Evolutionary conservation across 257 asterid species (phyloP), one percentile per base, ranked within the genome.

Genomic region (Forsythia viridissima): DNA sequence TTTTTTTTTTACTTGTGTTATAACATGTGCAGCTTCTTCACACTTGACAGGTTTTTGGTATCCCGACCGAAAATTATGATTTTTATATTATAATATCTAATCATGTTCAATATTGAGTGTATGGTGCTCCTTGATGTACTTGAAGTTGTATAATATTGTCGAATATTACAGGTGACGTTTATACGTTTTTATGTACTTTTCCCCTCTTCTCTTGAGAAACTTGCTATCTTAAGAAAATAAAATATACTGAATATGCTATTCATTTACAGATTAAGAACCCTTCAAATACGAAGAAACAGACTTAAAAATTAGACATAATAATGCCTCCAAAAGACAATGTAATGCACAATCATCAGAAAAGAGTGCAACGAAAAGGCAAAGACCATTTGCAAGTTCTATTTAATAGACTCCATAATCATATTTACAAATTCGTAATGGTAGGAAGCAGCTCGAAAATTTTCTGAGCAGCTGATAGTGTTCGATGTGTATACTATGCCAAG

Each of bases 401-500:
- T 72, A 68, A 57, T 66, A 57, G 77, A 77, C 79, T 37, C 51
- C 44, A 76, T 80, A 70, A 82, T 79, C 79, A 80, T 73, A 83
- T 83, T 12, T 75, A 86, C 86, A 83, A 57, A 81, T 76, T 81
- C 81, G 78, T 73, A 83, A 79, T 73, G 83, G 77, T 72, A 72
- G 80, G 80, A 80, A 82, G 83, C 70, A 78, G 78, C 78, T 77
- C 69, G 81, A 81, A 81, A 76, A 73, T 70, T 66, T 78, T 44
- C 48, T 11, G 34, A 51, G 74, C 71, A 42, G 68, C 71, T 63
- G 43, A 59, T 61, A 43, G 37, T 67, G 13, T 42, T 6, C 13
- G 5, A 16, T 9, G 36, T 43, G 48, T 24, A 48, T 67, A 66
- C 65, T 48, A 73, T 57, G 66, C 70, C 43, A 44, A 57, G 43